Conservation (phyloP, 495 filamentous ascomycete genomes). For the Aspergillus kassunensis region DNA sequence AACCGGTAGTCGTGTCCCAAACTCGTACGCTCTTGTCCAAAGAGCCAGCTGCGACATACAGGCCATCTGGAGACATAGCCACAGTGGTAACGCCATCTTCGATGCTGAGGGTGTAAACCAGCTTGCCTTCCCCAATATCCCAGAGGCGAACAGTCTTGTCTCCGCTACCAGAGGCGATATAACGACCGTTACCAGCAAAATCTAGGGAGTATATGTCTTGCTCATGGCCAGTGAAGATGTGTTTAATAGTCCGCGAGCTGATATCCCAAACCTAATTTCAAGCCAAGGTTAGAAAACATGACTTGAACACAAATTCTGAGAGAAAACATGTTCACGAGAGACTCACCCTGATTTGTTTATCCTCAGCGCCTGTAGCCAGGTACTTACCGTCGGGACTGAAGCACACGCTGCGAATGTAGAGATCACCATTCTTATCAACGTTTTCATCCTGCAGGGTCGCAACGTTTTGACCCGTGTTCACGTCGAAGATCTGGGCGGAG, state of each 20-base stretch:
- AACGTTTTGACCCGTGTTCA: constrained; percentile 72
- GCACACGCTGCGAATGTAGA: constrained; percentile 89
- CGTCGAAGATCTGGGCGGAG: constrained; percentile 88
- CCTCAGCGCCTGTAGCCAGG: constrained; percentile 83
- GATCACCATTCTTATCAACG: constrained; percentile 77
- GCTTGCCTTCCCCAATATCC: constrained; percentile 74
- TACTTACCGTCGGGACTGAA: constrained; percentile 90
- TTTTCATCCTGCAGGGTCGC: constrained; percentile 78
- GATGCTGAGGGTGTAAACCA: constrained; percentile 73
- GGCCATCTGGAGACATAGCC: constrained; percentile 84
- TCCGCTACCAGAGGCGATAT: constrained; percentile 84
- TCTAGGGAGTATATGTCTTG: constrained; percentile 94
- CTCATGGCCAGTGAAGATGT: constrained; percentile 81
- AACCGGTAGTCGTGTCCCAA: constrained; percentile 80
- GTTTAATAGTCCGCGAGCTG: constrained; percentile 64
- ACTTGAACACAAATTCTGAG: background rate
- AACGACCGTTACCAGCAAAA: constrained; percentile 80
- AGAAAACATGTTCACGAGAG: background rate
- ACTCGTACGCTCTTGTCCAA: constrained; percentile 88
- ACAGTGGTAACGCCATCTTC: constrained; percentile 91
- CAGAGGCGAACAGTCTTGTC: constrained; percentile 86
- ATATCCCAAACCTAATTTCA: constrained; percentile 83
- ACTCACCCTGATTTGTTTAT: constrained; percentile 85
- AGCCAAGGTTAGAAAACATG: constrained; percentile 2
- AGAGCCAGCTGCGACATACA: constrained; percentile 81